A percentile compares a stretch with the other conserved stretches of the same genome.
Evolutionary conservation across 768 basidiomycete species (phyloP).

Genomic region (Mycena sanguinolenta): DNA sequence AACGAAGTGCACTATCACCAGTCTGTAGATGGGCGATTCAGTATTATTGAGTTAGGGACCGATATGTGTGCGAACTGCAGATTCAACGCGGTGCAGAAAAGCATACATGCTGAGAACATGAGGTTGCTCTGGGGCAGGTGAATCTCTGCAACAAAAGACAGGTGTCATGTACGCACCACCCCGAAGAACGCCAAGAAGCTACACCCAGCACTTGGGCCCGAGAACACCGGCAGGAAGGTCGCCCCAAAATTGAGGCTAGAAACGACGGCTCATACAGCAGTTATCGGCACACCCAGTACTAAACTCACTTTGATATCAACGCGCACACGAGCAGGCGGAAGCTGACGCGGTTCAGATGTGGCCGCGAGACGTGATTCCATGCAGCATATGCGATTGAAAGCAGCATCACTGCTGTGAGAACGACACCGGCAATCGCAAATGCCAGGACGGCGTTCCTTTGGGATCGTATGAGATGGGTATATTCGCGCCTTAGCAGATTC

Average conservation of each 20-base stretch:
- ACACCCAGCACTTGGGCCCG: constrained; percentile 13
- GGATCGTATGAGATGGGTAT: background rate
- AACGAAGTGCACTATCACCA: constrained; percentile 7
- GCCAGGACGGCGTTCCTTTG: constrained; percentile 1
- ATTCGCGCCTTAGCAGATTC: background rate
- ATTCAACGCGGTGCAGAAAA: constrained; percentile 10
- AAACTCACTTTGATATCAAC: constrained; percentile 17
- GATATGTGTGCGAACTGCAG: background rate
- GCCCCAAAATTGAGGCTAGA: constrained; percentile 12
- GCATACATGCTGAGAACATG: constrained; percentile 9
- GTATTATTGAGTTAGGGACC: background rate
- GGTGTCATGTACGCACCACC: constrained; percentile 6
- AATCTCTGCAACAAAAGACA: background rate
- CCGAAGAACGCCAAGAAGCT: constrained; percentile 20
- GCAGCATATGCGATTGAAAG: constrained; percentile 6
- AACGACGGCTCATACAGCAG: background rate
- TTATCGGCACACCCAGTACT: background rate
- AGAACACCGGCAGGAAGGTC: background rate
- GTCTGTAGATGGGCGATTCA: constrained; percentile 10
- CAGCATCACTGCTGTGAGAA: constrained; percentile 2
- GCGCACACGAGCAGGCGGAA: constrained; percentile 6
- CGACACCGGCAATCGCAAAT: constrained; percentile 9
- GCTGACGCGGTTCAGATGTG: constrained; percentile 1
- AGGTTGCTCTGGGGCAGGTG: constrained; percentile 10
- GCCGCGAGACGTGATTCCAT: constrained; percentile 18